Percentiles rank a stretch among this genome's conserved stretches.
These are phyloP conservation scores for Ogataea henricii DNA, from an alignment of 805 yeast genomes.

Conservation along the genomic window DNA sequence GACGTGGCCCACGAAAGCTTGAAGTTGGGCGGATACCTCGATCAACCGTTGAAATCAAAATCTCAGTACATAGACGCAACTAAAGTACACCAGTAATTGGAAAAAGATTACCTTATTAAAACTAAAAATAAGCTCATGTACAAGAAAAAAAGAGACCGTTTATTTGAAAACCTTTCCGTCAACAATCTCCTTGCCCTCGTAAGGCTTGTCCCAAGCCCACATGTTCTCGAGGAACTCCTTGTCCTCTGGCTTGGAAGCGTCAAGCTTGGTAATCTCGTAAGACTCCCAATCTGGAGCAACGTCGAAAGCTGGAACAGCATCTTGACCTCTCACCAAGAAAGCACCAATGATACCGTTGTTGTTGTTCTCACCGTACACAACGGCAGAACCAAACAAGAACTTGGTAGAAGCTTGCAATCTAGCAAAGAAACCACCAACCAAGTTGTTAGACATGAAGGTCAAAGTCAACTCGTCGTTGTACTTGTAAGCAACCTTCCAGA, in stretches of 20 bases:
- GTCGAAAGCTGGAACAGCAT: constrained; percentile 84
- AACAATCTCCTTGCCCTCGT: constrained; percentile 80
- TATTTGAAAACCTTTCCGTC: constrained; percentile 98
- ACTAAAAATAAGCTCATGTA: neutral
- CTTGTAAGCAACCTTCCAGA: constrained; percentile 94
- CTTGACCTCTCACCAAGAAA: constrained; percentile 94
- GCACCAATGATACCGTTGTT: constrained; percentile 96
- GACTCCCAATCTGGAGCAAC: constrained; percentile 99
- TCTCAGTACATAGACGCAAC: constrained; percentile 6
- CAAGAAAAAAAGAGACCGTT: constrained; percentile 25
- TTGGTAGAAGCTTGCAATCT: constrained; percentile 90
- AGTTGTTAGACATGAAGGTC: constrained; percentile 98
- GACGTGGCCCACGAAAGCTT: constrained; percentile 56
- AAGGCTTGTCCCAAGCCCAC: constrained; percentile 99
- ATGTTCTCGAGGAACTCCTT: constrained; percentile 81
- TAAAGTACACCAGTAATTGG: neutral
- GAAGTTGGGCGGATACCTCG: constrained; percentile 37
- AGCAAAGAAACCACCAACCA: constrained; percentile 97
- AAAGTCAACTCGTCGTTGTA: constrained; percentile 96
- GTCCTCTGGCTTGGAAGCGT: constrained; percentile 73
- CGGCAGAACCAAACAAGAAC: constrained; percentile 90
- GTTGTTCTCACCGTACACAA: constrained; percentile 98
- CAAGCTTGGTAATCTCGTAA: constrained; percentile 79
- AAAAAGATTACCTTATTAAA: neutral
- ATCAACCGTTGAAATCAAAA: constrained; percentile 2